Evolutionary conservation across 257 asterid species (phyloP), one percentile per base, ranked within the genome.

Genomic region (Nicotiana paniculata): DNA sequence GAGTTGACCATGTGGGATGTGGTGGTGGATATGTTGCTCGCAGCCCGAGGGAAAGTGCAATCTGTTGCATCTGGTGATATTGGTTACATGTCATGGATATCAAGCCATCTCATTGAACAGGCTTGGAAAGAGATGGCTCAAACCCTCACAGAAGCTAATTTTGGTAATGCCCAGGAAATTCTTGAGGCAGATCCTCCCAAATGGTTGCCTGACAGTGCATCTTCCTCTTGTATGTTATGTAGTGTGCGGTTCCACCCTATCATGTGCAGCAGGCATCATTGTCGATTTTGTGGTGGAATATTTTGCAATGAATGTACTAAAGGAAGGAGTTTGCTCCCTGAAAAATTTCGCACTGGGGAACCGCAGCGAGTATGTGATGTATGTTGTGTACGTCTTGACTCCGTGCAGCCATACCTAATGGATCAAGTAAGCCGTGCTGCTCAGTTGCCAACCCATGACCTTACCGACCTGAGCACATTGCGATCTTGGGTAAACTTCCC

Each of bases 1-100:
- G 98, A 93, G 88, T 80, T 96, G 87, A 96, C 98, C 77, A 96
- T 96, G 99, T 96, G 99, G 99, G 97, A 96, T 74, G 97, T 96
- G 84, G 95, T 96, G 77, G 88, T 89, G 85, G 99, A 96, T 86
- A 94, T 94, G 96, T 77, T 96, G 87, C 93, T 94, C 74, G 97
- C 84, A 65, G 98, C 99, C n/a, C 88, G 96, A 58, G 98, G 99
- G n/a, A 96, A 93, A 87, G 89, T 91, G 63, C 83, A 84, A 64
- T 81, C 95, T 77, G 77, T 94, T 70, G 88, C 97, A 72, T 91
- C 98, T 15, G 97, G 96, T 79, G 98, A 96, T 86, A 86, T 94
- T 77, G 82, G 82, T 46, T 84, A 90, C 54, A 43, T 93, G 53
- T 85, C 98, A 13, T 94, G 93, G 94, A 86, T 93, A 88, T 92